Conservation (phyloP, 2,329 filamentous ascomycete genomes). For the Arthroderma sp. region DNA sequence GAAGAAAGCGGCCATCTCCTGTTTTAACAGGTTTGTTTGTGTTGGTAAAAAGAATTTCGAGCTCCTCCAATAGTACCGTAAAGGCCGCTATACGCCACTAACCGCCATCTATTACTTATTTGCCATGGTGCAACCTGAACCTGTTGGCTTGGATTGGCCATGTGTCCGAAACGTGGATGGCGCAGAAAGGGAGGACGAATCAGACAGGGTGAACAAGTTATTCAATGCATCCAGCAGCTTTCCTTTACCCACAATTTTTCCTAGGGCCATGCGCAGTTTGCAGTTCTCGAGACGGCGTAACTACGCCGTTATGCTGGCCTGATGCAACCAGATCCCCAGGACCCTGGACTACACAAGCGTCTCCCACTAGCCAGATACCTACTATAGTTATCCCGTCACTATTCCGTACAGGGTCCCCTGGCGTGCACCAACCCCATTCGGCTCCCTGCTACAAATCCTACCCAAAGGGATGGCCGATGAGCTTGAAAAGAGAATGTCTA, state of each 20-base stretch:
- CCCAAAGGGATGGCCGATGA: neutral
- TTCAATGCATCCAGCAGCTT: neutral
- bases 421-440: neutral
- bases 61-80: neutral
- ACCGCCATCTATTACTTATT: neutral
- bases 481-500: neutral
- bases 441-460: neutral
- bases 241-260: neutral
- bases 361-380: neutral
- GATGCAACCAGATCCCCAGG: neutral
- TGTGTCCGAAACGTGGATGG: constrained; percentile 5
- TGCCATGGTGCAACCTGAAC: constrained; percentile 1
- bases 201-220: neutral
- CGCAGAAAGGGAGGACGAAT: neutral
- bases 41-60: neutral
- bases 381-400: neutral
- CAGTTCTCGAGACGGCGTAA: neutral
- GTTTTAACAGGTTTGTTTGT: neutral
- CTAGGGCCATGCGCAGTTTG: neutral
- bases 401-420: neutral
- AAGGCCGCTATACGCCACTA: neutral
- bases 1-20: neutral
- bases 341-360: neutral
- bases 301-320: neutral
- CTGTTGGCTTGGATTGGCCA: constrained; percentile 2